Evolutionary conservation across 2,329 filamentous ascomycete species (phyloP).

Genomic region (Albophoma yamanashiensis): DNA sequence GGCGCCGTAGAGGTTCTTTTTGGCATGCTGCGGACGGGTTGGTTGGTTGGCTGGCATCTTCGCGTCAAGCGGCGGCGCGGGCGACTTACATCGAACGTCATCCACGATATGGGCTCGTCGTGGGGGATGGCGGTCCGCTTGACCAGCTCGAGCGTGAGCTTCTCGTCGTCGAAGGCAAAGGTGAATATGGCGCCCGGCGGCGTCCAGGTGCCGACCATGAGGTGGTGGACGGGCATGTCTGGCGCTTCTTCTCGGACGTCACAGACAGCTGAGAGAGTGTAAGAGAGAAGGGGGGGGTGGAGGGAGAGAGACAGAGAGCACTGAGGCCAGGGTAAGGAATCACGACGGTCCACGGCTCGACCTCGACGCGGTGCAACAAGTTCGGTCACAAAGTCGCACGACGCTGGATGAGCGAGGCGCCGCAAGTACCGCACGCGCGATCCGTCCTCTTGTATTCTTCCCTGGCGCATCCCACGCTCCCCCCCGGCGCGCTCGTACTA

Average conservation of each 20-base stretch:
- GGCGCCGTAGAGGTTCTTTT: slow-evolving; percentile 78
- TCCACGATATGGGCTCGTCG: slow-evolving; percentile 87
- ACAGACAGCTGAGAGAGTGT: too few relatives aligned
- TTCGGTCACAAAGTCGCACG: not conserved
- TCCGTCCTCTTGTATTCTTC: not conserved
- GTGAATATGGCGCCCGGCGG: slow-evolving; percentile 85
- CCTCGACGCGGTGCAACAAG: too few relatives aligned
- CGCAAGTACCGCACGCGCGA: not conserved
- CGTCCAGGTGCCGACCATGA: slow-evolving; percentile 90
- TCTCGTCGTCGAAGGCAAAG: slow-evolving; percentile 77
- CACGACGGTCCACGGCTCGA: not conserved
- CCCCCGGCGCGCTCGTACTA: too few relatives aligned
- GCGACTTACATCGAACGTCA: slow-evolving; percentile 71
- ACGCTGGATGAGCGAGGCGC: not conserved
- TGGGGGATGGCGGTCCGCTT: slow-evolving; percentile 73
- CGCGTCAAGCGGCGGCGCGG: not conserved
- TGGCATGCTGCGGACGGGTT: slow-evolving; percentile 48
- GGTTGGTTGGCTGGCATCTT: not conserved
- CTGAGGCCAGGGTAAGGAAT: not conserved
- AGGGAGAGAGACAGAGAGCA: too few relatives aligned
- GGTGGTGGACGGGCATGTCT: slow-evolving; percentile 65
- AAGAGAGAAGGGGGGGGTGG: too few relatives aligned
- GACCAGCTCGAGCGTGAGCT: slow-evolving; percentile 60
- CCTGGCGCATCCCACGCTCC: not conserved
- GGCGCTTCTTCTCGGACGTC: too few relatives aligned